phyloP scores from a whole-genome alignment of 2,329 filamentous ascomycete species.

The Apiospora koreana region DNA sequence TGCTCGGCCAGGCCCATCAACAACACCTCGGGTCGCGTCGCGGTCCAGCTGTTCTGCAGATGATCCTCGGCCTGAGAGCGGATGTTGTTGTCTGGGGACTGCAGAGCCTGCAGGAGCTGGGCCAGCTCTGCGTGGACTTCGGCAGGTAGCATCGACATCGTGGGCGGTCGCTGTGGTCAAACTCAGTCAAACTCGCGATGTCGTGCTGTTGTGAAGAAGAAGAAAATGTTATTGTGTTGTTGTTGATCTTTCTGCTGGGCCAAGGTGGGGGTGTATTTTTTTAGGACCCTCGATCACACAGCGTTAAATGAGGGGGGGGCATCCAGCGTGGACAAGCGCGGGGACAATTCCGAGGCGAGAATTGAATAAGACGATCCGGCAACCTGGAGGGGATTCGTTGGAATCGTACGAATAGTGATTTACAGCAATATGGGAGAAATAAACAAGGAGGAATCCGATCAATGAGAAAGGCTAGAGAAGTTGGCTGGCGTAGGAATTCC shows the following conservation, averaged over 20 bases:
- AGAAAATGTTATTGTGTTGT: neutral
- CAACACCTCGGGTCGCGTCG: constrained; percentile 77
- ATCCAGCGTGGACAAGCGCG: constrained; percentile 2
- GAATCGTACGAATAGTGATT: neutral
- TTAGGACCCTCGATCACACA: constrained; percentile 7
- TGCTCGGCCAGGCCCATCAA: constrained; percentile 95
- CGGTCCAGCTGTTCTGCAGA: constrained; percentile 87
- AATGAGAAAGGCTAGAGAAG: neutral
- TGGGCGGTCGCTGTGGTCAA: constrained; percentile 18
- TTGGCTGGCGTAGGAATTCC: neutral
- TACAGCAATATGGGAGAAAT: neutral
- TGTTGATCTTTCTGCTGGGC: neutral
- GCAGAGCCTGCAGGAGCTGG: constrained; percentile 84
- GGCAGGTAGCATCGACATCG: constrained; percentile 82
- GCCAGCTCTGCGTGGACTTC: constrained; percentile 83
- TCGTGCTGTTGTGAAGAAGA: neutral
- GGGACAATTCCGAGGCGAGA: neutral
- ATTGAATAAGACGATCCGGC: neutral
- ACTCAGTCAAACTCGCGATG: constrained; percentile 8
- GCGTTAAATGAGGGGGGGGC: constrained; percentile 6
- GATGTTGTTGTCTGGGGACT: constrained; percentile 84
- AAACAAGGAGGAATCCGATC: neutral
- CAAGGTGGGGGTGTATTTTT: constrained; percentile 10
- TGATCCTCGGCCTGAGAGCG: constrained; percentile 88
- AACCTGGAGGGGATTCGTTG: neutral